Base-by-base conservation (phyloP, 805 yeast species). In the Kuraishia ogatae region DNA sequence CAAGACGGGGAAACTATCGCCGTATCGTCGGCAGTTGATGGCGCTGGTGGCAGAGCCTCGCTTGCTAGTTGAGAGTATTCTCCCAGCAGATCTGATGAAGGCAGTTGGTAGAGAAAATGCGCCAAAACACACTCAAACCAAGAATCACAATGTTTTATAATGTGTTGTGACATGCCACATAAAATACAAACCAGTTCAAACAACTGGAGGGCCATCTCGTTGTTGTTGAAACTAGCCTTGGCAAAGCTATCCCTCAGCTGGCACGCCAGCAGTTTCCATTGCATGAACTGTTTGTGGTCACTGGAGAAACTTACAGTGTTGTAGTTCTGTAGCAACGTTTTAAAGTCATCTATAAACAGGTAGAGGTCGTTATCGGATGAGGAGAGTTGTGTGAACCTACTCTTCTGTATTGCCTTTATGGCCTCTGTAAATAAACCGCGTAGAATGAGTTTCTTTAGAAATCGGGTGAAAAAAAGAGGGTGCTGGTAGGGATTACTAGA, bases 51-150 rank as follows among this genome's bases (percentile, higher is more conserved):
- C 49, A 69, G 67, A 2, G 62, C 60, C 17, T 64, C 57, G 13
- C 71, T 56, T 2, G 81, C 64, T 11, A 71, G 54, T 39, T 71
- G 61, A 51, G 76, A 59, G 61, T 79, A 77, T 58, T 80, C 79
- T 15, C 59, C 58, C 1, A 78, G 57, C 26, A 79, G 62, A 43
- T 74, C 72, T 11, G 63, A 53, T 3, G 82, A 75, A 61, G 82
- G 90, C 68, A 86, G 76, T 62, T 83, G 84, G 63, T 73, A 88
- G 46, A 84, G 56, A 51, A 54, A 70, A 20, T 63, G 65, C 0
- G 69, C 66, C 50, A 69, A 52, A 10, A 81, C 75, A 15, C 83
- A 73, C 62, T 87, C 94, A 64, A 83, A 86, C 96, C 96, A 87
- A 0, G 80, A 68, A 6, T 73, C 71, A 17, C 88, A 77, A 61